These are phyloP conservation scores for Fusarium globosum DNA, from an alignment of 2,329 filamentous ascomycete genomes.

Conservation along the genomic window DNA sequence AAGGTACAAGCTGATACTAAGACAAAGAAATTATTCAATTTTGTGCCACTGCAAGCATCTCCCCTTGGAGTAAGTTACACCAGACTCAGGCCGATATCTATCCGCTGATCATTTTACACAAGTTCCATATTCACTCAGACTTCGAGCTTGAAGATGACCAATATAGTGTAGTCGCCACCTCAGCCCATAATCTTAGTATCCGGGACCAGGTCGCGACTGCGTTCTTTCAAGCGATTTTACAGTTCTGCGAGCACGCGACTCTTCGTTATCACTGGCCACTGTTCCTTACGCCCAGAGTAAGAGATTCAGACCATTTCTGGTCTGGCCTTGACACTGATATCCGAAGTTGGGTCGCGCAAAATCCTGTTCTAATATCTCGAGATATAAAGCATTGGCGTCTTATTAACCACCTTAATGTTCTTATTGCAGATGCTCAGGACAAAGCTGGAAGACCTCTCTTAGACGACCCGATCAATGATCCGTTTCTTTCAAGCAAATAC, in stretches of 20 bases:
- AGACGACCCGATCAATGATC: background rate
- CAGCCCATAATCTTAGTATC: background rate
- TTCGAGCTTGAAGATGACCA: conserved; percentile 14
- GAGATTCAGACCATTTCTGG: background rate
- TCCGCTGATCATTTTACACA: background rate
- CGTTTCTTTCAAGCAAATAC: background rate
- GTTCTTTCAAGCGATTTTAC: background rate
- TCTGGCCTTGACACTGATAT: background rate
- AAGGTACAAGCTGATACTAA: background rate
- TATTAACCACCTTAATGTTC: background rate
- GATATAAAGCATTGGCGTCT: background rate
- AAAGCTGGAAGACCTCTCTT: background rate
- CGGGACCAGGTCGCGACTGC: background rate
- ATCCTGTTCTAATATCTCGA: background rate
- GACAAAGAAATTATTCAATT: background rate
- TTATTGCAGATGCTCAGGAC: background rate
- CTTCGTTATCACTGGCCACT: background rate
- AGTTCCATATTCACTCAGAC: conserved; percentile 38
- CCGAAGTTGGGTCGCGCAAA: background rate
- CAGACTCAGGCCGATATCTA: background rate
- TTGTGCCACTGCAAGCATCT: background rate
- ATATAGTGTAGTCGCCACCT: background rate
- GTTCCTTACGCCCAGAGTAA: background rate
- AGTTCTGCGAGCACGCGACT: background rate
- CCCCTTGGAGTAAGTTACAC: background rate